Evolutionary conservation across 192 early-diverging fungal species (phyloP).

Genomic region (Backusella westeae): DNA sequence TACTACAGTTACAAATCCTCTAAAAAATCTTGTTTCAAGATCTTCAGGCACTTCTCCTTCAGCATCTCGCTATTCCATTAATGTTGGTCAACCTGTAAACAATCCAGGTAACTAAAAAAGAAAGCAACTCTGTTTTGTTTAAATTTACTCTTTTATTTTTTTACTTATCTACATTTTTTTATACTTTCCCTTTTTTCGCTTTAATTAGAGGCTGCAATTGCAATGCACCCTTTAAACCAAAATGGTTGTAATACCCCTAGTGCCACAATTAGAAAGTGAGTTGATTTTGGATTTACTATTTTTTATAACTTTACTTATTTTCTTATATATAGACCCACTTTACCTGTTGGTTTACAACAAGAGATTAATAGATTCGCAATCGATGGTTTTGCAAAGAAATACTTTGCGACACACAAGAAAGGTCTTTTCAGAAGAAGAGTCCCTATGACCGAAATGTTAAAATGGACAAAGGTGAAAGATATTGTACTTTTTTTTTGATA

Average conservation of each 20-base stretch:
- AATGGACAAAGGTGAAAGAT: conserved; percentile 62
- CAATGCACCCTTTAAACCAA: conserved; percentile 50
- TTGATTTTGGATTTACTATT: neutral
- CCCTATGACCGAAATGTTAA: conserved; percentile 85
- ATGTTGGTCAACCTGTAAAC: conserved; percentile 40
- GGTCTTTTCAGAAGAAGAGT: conserved; percentile 83
- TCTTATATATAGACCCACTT: conserved; percentile 7
- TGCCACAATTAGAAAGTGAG: conserved; percentile 1
- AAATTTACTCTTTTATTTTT: neutral
- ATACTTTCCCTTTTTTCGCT: neutral
- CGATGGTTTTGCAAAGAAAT: conserved; percentile 84
- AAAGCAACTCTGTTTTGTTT: neutral
- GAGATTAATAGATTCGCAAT: conserved; percentile 77
- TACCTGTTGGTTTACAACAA: conserved; percentile 57
- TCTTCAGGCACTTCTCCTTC: conserved; percentile 14
- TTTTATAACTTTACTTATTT: neutral
- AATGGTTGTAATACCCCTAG: conserved; percentile 8
- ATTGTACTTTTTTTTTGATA: neutral
- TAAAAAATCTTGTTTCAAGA: conserved; percentile 10
- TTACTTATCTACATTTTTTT: neutral
- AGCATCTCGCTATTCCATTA: conserved; percentile 18
- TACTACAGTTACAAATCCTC: conserved; percentile 9
- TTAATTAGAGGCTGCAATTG: conserved; percentile 47
- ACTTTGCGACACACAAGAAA: conserved; percentile 84
- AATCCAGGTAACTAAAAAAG: conserved; percentile 43